Conservation (phyloP, 2,329 filamentous ascomycete species). For the Aspergillus piperis region DNA sequence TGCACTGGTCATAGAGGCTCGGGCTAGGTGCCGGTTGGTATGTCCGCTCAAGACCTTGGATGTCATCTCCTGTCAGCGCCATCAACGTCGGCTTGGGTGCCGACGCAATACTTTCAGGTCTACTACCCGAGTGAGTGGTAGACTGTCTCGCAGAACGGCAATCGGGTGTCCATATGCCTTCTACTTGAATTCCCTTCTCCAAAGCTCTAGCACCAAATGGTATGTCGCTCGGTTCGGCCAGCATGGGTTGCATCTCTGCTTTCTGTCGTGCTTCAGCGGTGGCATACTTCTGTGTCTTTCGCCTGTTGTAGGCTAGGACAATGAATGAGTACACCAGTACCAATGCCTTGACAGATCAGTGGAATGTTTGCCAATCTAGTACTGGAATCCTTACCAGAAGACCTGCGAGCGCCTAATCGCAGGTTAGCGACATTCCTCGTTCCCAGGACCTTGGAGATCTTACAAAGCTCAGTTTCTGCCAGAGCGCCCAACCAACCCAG, state of each 20-base stretch:
- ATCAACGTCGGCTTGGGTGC: slow-evolving; percentile 6
- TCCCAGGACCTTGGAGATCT: slow-evolving; percentile 40
- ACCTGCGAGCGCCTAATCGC: slow-evolving; percentile 66
- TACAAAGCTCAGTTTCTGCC: slow-evolving; percentile 91
- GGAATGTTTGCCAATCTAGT: background rate
- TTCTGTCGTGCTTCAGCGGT: slow-evolving; percentile 67
- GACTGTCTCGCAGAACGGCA: slow-evolving; percentile 38
- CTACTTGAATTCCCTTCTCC: slow-evolving; percentile 77
- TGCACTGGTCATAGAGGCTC: slow-evolving; percentile 3
- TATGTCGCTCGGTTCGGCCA: slow-evolving; percentile 61
- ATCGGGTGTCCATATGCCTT: slow-evolving; percentile 77
- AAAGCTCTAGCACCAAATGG: slow-evolving; percentile 87
- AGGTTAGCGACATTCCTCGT: slow-evolving; percentile 16
- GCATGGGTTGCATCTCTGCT: slow-evolving; percentile 57
- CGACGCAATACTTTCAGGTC: slow-evolving; percentile 11
- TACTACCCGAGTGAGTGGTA: slow-evolving; percentile 26
- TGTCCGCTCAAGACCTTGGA: slow-evolving; percentile 8
- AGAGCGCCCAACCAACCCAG: slow-evolving; percentile 72
- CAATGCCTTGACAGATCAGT: slow-evolving; percentile 49
- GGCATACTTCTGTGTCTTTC: slow-evolving; percentile 62
- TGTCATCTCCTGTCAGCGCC: background rate
- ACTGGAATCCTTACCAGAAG: slow-evolving; percentile 57
- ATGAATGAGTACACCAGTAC: slow-evolving; percentile 69
- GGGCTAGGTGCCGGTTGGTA: slow-evolving; percentile 1
- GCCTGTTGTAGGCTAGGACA: slow-evolving; percentile 62